These are phyloP conservation scores for Rhododendron williamsianum DNA, from an alignment of 148 eudicot genomes.

Conservation along the genomic window DNA sequence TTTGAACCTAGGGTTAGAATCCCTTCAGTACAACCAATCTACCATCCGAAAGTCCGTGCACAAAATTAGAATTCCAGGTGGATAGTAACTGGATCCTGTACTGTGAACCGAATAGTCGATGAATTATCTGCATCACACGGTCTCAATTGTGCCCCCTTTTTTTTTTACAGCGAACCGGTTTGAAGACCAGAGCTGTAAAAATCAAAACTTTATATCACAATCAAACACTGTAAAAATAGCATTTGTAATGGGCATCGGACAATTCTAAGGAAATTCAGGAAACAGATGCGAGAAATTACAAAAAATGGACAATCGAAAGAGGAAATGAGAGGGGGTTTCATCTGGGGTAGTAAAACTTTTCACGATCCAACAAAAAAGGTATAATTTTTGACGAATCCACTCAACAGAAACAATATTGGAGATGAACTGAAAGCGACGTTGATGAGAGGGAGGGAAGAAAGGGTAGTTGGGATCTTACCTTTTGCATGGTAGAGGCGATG, in stretches of 20 bases:
- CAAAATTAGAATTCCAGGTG: constrained; percentile 3
- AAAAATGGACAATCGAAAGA: background rate
- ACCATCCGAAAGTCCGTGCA: background rate
- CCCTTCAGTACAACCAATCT: constrained; percentile 8
- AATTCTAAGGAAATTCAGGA: background rate
- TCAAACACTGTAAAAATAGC: background rate
- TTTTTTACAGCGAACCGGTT: background rate
- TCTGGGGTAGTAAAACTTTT: background rate
- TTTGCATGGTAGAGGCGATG: background rate
- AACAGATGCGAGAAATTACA: too few species aligned
- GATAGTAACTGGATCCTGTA: constrained; percentile 14
- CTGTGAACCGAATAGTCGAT: constrained; percentile 7
- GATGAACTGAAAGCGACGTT: background rate
- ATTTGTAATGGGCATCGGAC: background rate
- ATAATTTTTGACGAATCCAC: background rate
- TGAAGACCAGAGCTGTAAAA: constrained; percentile 1
- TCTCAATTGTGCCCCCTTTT: constrained; percentile 4
- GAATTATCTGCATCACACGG: constrained; percentile 9
- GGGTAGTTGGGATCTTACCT: background rate
- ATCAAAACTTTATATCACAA: background rate
- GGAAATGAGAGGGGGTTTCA: background rate
- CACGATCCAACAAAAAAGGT: background rate
- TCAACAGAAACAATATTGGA: background rate
- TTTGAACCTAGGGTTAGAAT: background rate
- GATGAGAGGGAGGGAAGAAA: background rate